Base-by-base conservation (phyloP, 2,329 filamentous ascomycete species). In the Colletotrichum cereale region DNA sequence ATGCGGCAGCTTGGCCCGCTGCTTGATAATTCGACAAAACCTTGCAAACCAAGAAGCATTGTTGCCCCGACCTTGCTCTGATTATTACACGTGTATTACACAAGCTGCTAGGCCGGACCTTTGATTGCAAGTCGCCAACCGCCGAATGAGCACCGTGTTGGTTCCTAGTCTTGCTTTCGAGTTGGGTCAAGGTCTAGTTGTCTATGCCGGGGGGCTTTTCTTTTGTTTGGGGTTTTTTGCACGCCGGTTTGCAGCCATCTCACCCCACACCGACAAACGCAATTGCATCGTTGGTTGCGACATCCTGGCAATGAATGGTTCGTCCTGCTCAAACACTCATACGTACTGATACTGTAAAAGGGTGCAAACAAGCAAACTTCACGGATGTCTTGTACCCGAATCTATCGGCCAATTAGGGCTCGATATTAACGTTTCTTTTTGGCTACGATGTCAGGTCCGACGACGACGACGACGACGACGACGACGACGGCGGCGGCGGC, bases 381-480 rank as follows among this genome's bases (percentile, higher is more conserved):
- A 16, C 2, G 21, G 31, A 26, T 2, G 2, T 16, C 12, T 7
- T 14, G 7, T 16, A 6, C 31, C 29, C 48, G n/a, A 38, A 29
- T 18, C 34, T 3, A 16, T 61, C 40, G 26, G 42, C 40, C 14
- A 38, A 29, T n/a, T 5, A 10, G n/a, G 40, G 12, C 12, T n/a
- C 40, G 10, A 12, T 31, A 12, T 29, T 47, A 7, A 8, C 40
- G 34, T n/a, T 47, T 26, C 38, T 29, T 26, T 26, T 36, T 47
- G 44, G 47, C 62, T 40, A 53, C 38, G 62, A 47, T 53, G 29
- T 36, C 47, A 42, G 60, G 34, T 34, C 67, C 53, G 34, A 36
- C 34, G 34, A 24, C n/a, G 34, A 38, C 31, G 2, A 16, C 47
- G 14, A 10, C 48, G 48, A 14, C 48, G 2, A 8, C 24, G 12